Evolutionary conservation across 495 filamentous ascomycete species (phyloP), one percentile per base, ranked within the genome.

Genomic region (Xylaria grammica): DNA sequence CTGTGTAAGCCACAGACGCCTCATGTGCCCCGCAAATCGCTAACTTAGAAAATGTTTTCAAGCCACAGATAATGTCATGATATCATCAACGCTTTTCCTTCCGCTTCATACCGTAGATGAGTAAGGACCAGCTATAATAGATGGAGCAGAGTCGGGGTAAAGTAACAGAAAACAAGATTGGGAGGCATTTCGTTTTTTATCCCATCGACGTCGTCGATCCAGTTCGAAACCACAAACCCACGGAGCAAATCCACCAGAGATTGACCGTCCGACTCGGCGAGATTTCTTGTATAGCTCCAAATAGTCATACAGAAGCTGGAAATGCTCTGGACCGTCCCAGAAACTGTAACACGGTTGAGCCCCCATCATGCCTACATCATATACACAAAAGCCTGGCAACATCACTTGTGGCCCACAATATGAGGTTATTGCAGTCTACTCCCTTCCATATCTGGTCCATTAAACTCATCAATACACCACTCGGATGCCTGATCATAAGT

Each of bases 281-380:
- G n/a, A n/a, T n/a, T n/a, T n/a, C n/a, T n/a, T n/a, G n/a, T n/a
- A n/a, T n/a, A n/a, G n/a, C n/a, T n/a, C n/a, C n/a, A n/a, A 36
- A 11, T 11, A 11, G 34, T 36, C 34, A 11, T 11, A 11, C 34
- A 36, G 34, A 11, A 36, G 40, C 40, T 15, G 3, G 40, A 42
- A 42, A 42, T 17, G 5, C 40, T 42, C 40, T 15, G 17, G 40
- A 3, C 13, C 15, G 40, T 42, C 17, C 40, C 17, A 42, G 40
- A 42, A 42, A 17, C 40, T 15, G 40, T 42, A 10, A 15, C 15
- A 36, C 34, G 5, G 34, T 59, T 24, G 36, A 59, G 42, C 56
- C 24, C 22, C 38, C 56, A 59, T 59, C 56, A 59, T 59, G 11
- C 42, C 32, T 46, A 46, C 56, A 48, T 48, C 56, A 59, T n/a